Conservation (phyloP, 805 yeast species). For the Wickerhamomyces kurtzmanii region DNA sequence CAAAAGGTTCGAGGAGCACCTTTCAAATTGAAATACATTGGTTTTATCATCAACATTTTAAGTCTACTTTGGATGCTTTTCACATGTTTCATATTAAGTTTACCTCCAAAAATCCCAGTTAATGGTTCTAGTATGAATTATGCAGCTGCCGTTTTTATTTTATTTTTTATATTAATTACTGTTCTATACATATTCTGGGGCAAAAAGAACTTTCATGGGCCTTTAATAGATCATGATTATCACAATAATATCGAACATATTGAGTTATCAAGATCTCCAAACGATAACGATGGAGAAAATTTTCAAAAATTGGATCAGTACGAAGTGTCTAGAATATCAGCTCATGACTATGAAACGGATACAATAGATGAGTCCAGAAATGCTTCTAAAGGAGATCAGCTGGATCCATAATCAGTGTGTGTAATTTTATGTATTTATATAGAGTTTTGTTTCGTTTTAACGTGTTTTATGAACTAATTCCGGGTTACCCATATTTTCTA, state of each 20-base stretch:
- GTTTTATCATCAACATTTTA: conserved; percentile 51
- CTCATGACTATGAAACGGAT: too few relatives aligned
- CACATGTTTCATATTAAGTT: conserved; percentile 52
- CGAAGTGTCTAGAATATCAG: too few relatives aligned
- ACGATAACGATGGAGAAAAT: neutral
- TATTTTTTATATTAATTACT: conserved; percentile 38
- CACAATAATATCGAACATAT: conserved; percentile 13
- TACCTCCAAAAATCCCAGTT: conserved; percentile 58
- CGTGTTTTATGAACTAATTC: too few relatives aligned
- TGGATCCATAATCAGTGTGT: too few relatives aligned
- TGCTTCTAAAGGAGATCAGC: too few relatives aligned
- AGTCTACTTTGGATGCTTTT: conserved; percentile 53
- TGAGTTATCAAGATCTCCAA: conserved; percentile 6
- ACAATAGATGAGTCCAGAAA: too few relatives aligned
- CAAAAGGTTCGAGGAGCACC: conserved; percentile 57
- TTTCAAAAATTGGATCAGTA: conserved; percentile 13
- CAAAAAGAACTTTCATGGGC: conserved; percentile 49
- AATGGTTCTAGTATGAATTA: conserved; percentile 30
- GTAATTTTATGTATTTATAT: too few relatives aligned
- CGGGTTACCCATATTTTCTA: too few relatives aligned
- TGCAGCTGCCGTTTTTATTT: conserved; percentile 52
- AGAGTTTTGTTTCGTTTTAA: too few relatives aligned
- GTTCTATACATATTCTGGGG: conserved; percentile 54
- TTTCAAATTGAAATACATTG: conserved; percentile 50
- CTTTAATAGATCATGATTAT: conserved; percentile 25